Evolutionary conservation across 1,284 basidiomycete genomes (phyloP).

Genomic region (Hemileia vastatrix): DNA sequence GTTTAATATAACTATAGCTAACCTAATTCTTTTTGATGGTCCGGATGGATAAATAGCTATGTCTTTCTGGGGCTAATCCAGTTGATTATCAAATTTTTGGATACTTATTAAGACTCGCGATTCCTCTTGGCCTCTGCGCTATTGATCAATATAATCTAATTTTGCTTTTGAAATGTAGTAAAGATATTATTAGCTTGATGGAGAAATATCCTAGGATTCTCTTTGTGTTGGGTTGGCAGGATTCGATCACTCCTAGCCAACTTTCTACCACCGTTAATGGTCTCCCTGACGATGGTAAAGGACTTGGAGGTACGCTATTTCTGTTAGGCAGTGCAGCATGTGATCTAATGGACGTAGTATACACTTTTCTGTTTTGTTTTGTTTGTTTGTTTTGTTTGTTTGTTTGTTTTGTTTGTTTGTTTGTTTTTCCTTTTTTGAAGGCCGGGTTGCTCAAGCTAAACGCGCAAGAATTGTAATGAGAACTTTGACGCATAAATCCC

Average conservation of each 20-base stretch:
- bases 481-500: slow-evolving; percentile 12
- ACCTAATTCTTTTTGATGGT: not conserved
- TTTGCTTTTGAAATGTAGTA: slow-evolving; percentile 17
- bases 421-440: not conserved
- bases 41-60: not conserved
- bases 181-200: slow-evolving; percentile 17
- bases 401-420: too few species aligned
- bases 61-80: not conserved
- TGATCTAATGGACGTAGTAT: too few species aligned
- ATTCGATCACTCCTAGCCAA: slow-evolving; percentile 8
- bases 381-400: not conserved
- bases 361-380: not conserved
- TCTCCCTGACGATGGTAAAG: slow-evolving; percentile 21
- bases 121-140: slow-evolving; percentile 21
- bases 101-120: slow-evolving; percentile 8
- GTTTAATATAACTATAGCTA: not conserved
- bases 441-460: slow-evolving; percentile 21
- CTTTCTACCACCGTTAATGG: slow-evolving; percentile 15
- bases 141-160: slow-evolving; percentile 22
- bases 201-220: slow-evolving; percentile 15
- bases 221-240: slow-evolving; percentile 10
- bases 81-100: slow-evolving; percentile 18
- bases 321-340: too few species aligned
- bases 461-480: slow-evolving; percentile 20
- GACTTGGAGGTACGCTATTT: slow-evolving; percentile 10